phyloP scores from a whole-genome alignment of 495 filamentous ascomycete genomes.

The Xylaria scruposa region DNA sequence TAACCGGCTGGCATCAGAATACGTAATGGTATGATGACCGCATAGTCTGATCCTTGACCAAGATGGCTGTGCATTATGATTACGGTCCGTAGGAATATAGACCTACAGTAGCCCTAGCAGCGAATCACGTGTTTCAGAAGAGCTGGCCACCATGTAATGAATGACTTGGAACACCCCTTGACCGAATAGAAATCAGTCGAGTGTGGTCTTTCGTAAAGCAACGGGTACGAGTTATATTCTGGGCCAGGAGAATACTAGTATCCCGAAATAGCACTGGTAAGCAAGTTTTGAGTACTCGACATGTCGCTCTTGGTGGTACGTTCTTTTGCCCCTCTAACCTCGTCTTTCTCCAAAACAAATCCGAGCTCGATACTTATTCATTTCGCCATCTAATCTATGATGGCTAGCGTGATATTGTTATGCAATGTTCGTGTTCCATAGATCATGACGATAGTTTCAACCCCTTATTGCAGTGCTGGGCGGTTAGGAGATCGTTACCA shows the following conservation, averaged over 20 bases:
- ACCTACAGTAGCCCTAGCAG: neutral
- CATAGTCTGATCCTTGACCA: neutral
- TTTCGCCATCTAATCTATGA: neutral
- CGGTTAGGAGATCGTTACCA: neutral
- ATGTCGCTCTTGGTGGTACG: neutral
- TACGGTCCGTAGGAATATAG: neutral
- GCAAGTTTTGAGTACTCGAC: neutral
- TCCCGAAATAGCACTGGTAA: neutral
- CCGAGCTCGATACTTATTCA: neutral
- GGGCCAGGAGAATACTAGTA: neutral
- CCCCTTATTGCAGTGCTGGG: neutral
- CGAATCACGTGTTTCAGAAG: neutral
- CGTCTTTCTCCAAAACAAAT: neutral
- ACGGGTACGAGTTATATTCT: neutral
- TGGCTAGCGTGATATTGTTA: neutral
- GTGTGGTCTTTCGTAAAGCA: conserved; percentile 8
- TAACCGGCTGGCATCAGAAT: conserved; percentile 1
- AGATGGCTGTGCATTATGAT: neutral
- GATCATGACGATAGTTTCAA: neutral
- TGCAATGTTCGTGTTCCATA: neutral
- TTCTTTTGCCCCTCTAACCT: neutral
- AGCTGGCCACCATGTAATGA: neutral
- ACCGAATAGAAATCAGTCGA: neutral
- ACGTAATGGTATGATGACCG: conserved; percentile 17
- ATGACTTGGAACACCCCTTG: neutral